phyloP scores from a whole-genome alignment of 441 rosid genomes.

The Manihot esculenta region DNA sequence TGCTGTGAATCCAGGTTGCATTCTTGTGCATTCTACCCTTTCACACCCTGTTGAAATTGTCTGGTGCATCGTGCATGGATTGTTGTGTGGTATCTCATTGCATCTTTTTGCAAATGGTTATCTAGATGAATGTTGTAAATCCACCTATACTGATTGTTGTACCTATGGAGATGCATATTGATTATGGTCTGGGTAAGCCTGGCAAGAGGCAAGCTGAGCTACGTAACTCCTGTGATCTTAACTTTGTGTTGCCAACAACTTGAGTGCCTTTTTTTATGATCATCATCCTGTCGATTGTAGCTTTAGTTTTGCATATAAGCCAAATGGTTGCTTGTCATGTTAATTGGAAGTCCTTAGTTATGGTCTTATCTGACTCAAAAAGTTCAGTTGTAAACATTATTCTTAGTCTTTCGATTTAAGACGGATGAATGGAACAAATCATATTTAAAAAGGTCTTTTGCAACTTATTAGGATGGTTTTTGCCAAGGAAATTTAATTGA shows the following conservation, averaged over 20 bases:
- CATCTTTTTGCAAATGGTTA: background rate
- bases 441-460: background rate
- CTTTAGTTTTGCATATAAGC: background rate
- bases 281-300: background rate
- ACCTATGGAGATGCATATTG: background rate
- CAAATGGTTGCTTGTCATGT: background rate
- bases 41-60: slow-evolving; percentile 2
- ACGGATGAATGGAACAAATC: background rate
- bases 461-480: background rate
- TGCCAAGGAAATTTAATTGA: background rate
- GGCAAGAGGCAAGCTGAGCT: background rate
- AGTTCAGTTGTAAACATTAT: background rate
- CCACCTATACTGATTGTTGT: background rate
- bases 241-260: background rate
- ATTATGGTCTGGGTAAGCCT: background rate
- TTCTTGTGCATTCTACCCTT: slow-evolving; percentile 1
- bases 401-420: background rate
- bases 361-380: background rate
- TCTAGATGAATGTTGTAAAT: background rate
- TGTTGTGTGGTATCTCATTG: too few species aligned
- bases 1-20: slow-evolving; percentile 60
- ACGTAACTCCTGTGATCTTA: background rate
- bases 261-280: background rate
- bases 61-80: background rate
- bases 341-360: background rate